A percentile compares a stretch with the other conserved stretches of the same genome.
These are phyloP conservation scores for Rhizopus delemar DNA, from an alignment of 371 early-diverging fungal genomes.

Conservation along the genomic window DNA sequence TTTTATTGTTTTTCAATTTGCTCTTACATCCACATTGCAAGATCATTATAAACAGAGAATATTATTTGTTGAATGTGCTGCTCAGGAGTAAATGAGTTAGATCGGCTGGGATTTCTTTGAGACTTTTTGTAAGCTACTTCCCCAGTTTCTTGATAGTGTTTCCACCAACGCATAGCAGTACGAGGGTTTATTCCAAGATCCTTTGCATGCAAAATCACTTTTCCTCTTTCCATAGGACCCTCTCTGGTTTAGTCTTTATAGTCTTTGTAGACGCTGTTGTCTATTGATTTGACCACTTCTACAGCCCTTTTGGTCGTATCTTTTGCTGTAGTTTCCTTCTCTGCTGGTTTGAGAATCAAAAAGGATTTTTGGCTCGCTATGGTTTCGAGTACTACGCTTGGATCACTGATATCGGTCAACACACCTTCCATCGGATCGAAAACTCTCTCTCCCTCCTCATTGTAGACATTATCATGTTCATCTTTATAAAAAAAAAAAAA, in stretches of 20 bases:
- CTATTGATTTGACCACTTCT: slow-evolving; percentile 3
- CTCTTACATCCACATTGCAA: slow-evolving; percentile 16
- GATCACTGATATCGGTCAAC: slow-evolving; percentile 7
- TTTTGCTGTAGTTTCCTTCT: slow-evolving; percentile 13
- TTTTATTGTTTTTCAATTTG: slow-evolving; percentile 5
- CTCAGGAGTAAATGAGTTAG: too few relatives aligned
- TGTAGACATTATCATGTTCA: slow-evolving; percentile 3
- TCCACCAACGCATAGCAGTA: too few relatives aligned
- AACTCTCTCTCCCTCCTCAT: slow-evolving; percentile 6
- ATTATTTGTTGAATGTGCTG: not conserved
- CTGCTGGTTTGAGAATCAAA: slow-evolving; percentile 11
- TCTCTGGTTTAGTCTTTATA: slow-evolving; percentile 9
- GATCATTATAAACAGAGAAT: slow-evolving; percentile 6
- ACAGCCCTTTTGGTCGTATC: slow-evolving; percentile 1
- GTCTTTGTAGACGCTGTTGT: slow-evolving; percentile 7
- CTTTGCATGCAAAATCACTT: slow-evolving; percentile 5
- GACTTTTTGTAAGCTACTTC: not conserved
- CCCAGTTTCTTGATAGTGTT: too few relatives aligned
- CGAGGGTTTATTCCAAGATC: too few relatives aligned
- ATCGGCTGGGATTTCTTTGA: too few relatives aligned
- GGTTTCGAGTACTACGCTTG: slow-evolving; percentile 11
- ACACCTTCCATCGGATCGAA: slow-evolving; percentile 11
- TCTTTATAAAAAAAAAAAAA: not conserved
- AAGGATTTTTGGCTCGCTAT: slow-evolving; percentile 11
- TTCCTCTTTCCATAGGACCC: slow-evolving; percentile 11